Base-by-base conservation (phyloP, 257 asterid species). In the Solanum clarkiae region DNA sequence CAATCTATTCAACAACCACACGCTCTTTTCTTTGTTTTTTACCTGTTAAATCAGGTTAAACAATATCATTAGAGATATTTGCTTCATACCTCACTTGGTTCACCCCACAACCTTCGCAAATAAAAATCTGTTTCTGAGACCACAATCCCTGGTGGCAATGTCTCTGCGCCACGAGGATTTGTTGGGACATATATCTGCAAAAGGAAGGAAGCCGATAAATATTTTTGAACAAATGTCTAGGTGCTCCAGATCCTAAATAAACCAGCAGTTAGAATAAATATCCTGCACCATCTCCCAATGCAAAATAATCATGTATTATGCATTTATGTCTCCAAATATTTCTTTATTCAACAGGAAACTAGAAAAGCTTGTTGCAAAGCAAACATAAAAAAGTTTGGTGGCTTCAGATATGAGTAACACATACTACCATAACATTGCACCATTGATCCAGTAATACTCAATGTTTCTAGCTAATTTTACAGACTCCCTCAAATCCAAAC, bases 101-200 rank as follows among this genome's bases (percentile, higher is more conserved):
- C 99, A 89, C 99, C 99, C 99, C 99, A 97, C 89, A 97, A 93
- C 88, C 99, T 93, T 86, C 99, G 93, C 86, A 89, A 90, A 90
- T 91, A 95, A 84, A 97, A 91, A 90, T 97, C 99, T 47, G 99
- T 85, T 87, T 97, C 95, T 24, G 99, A 82, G 80, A 95, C 99
- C 86, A 97, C 94, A 85, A 97, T 97, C 85, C 98, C 99, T 9
- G 99, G 99, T 17, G 99, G 99, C 88, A 97, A 93, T 66, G 98
- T 87, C 88, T 97, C 98, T n/a, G 99, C 98, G 86, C 99, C 99
- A 66, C 93, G 98, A 70, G 99, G 99, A 89, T 97, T 97, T 84
- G 98, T 89, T 45, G 99, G 99, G 87, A 93, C 99, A 90, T 89
- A 91, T 71, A 97, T 90, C 99, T 97, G 93, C 71, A 84, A 85